Conservation (phyloP, 2,329 filamentous ascomycete species). For the Aspergillus quadricinctus region DNA sequence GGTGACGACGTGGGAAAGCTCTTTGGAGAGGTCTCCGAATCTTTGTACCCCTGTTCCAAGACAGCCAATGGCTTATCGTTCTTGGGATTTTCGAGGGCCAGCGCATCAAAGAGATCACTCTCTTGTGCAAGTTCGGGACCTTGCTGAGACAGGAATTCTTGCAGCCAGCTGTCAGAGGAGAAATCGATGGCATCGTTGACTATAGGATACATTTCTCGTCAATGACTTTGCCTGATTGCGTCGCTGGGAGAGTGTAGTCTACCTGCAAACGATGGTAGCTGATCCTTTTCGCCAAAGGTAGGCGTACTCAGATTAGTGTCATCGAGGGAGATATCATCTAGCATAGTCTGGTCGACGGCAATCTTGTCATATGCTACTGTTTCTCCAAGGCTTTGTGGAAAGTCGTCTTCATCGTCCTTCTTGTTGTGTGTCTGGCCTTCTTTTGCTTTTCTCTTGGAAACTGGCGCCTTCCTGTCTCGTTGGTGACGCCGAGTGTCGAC, state of each 20-base stretch:
- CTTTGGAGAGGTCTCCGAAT: background rate
- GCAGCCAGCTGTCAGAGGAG: conserved; percentile 25
- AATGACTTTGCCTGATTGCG: background rate
- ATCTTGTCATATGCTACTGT: conserved; percentile 2
- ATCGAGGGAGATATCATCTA: conserved; percentile 7
- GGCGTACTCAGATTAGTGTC: conserved; percentile 7
- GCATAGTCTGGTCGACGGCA: conserved; percentile 3
- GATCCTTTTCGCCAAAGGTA: conserved; percentile 8
- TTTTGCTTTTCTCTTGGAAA: conserved; percentile 10
- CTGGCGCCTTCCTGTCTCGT: conserved; percentile 6
- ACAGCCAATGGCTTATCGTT: background rate
- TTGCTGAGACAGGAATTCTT: conserved; percentile 22
- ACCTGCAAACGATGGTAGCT: conserved; percentile 9
- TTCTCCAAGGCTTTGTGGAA: background rate
- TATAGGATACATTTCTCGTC: background rate
- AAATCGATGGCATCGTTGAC: conserved; percentile 19
- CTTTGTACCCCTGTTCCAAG: conserved; percentile 2
- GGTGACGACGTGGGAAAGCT: conserved; percentile 1
- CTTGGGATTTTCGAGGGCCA: conserved; percentile 7
- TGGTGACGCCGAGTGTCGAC: background rate
- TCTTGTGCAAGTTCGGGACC: conserved; percentile 10
- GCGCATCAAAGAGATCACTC: conserved; percentile 7
- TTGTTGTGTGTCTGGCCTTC: conserved; percentile 1
- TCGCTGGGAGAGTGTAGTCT: background rate
- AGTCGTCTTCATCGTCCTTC: background rate